A percentile compares a stretch with the other conserved stretches of the same genome.
Evolutionary conservation across 192 early-diverging fungal species (phyloP).

Genomic region (Gryganskiella cystojenkinii): DNA sequence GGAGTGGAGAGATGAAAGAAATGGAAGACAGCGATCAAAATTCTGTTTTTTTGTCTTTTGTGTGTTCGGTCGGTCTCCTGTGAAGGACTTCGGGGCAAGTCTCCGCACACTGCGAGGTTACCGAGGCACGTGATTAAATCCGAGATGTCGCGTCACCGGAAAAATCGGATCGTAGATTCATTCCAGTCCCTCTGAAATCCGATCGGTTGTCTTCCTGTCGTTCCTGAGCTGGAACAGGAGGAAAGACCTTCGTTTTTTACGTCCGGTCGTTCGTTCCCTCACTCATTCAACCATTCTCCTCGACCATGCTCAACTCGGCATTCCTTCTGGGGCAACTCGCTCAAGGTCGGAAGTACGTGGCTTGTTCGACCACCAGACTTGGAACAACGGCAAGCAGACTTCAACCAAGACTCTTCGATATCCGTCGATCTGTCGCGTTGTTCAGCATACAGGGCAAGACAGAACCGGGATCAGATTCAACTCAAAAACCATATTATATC

Average conservation of each 20-base stretch:
- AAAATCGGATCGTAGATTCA: background rate
- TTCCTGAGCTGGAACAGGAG: no score
- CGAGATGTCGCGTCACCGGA: conserved; percentile 1
- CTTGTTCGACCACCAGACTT: background rate
- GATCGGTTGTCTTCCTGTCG: background rate
- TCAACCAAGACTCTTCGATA: background rate
- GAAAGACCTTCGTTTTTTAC: no score
- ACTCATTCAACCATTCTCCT: background rate
- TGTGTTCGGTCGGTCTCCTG: background rate
- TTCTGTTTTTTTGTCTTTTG: conserved; percentile 6
- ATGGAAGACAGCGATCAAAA: background rate
- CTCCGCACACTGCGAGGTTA: background rate
- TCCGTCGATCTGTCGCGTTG: conserved; percentile 3
- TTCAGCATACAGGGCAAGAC: conserved; percentile 28
- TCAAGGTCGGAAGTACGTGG: background rate
- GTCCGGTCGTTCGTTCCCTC: background rate
- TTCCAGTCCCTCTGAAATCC: no score
- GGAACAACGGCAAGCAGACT: background rate
- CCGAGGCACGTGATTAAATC: background rate
- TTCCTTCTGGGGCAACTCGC: conserved; percentile 17
- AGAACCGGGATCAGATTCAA: background rate
- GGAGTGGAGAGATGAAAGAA: conserved; percentile 13
- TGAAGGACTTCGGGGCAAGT: background rate
- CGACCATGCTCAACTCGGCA: conserved; percentile 21
- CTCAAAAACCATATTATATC: conserved; percentile 68